Evolutionary conservation across 1,139 yeast genomes (phyloP).

Genomic region (Pichia norvegensis): DNA sequence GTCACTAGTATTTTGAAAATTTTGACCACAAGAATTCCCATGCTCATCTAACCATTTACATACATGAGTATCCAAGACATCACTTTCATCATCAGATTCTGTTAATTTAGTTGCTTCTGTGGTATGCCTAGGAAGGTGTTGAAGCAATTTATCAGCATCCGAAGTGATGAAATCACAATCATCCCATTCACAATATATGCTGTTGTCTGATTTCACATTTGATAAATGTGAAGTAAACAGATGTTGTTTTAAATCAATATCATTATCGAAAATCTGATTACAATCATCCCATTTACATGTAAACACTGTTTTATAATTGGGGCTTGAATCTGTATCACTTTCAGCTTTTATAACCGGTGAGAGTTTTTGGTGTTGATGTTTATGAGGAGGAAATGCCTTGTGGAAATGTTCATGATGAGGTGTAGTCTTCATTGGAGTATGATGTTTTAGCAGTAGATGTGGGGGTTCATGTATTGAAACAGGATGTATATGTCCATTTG

Average conservation of each 20-base stretch:
- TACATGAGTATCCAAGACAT: slow-evolving; percentile 32
- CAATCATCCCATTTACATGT: slow-evolving; percentile 30
- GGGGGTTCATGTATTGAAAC: neutral
- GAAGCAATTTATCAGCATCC: slow-evolving; percentile 45
- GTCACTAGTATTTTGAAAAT: slow-evolving; percentile 46
- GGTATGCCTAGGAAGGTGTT: slow-evolving; percentile 45
- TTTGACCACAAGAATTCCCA: slow-evolving; percentile 36
- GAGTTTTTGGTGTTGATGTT: neutral
- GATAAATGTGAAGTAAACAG: slow-evolving; percentile 48
- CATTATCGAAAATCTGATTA: slow-evolving; percentile 10
- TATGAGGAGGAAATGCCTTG: neutral
- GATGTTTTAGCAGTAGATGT: slow-evolving; percentile 1
- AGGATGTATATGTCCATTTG: neutral
- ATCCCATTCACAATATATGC: slow-evolving; percentile 62
- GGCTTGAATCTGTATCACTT: neutral
- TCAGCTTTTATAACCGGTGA: neutral
- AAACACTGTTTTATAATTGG: neutral
- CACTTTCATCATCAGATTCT: slow-evolving; percentile 1
- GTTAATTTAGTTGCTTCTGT: neutral
- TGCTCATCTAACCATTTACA: slow-evolving; percentile 26
- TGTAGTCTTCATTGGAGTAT: neutral
- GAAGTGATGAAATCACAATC: slow-evolving; percentile 52
- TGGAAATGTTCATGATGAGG: slow-evolving; percentile 4
- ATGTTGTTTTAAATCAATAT: slow-evolving; percentile 40
- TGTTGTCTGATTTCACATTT: slow-evolving; percentile 4